Evolutionary conservation across 495 filamentous ascomycete genomes (phyloP), one percentile per base, ranked within the genome.

Genomic region (Annulohypoxylon maeteangense): DNA sequence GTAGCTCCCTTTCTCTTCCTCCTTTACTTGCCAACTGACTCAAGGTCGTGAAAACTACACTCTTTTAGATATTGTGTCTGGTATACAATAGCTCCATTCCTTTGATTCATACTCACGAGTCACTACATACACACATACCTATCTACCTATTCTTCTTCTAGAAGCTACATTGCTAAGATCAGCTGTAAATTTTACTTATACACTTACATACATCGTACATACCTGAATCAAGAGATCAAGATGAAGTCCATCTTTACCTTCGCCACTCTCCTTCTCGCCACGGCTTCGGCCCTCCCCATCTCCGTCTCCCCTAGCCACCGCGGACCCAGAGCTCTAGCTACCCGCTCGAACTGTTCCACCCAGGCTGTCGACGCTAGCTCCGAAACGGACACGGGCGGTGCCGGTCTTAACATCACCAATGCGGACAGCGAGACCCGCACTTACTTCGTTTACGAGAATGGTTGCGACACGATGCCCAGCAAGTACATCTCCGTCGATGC

Each of bases 371-470:
- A 56, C 7, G 40, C 36, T 4, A 8, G 6, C 29, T 40, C 62
- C 32, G 72, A 71, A 29, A 14, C 65, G 2, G 75, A 77, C 62
- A 42, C 57, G 6, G 58, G 65, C 10, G 65, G 60, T 5, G 47
- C 56, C 5, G 74, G 74, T 29, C 22, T 77, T 1, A 23, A 44
- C 7, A 59, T 77, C 31, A 65, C 56, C 20, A 75, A 77, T 25
- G 54, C 20, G 10, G 75, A 72, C 57, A 61, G 16, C n/a, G 29
- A 51, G 11, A n/a, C 58, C 29, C 65, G 69, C 18, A 68, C 62
- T 18, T 77, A 68, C 53, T 77, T 72, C 63, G 56, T 67, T 45
- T 77, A 72, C 60, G 62, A 66, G 54, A 77, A 77, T 66, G 65
- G 55, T 58, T 77, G 75, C 69, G 75, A 77, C 58, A n/a, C 8